Base-by-base conservation (phyloP, 108 stramenopile species). In the Halocafeteria seosinensis region DNA sequence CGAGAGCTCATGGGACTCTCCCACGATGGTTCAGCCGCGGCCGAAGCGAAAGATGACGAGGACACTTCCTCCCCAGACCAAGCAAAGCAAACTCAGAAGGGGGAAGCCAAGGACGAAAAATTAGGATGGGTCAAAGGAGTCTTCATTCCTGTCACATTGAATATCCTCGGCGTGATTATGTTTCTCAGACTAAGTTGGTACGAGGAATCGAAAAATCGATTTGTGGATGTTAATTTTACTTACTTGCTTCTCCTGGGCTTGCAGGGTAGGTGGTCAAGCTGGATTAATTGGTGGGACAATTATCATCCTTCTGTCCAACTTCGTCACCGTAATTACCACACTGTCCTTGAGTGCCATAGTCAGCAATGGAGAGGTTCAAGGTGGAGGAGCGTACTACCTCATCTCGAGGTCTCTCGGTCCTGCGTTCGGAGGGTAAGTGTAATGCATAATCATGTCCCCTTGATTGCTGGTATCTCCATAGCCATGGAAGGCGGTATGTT, bases 361-460 rank as follows among this genome's bases (percentile, higher is more conserved):
- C 1, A 86, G 85, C 17, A 88, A 88, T 57, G 87, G 87, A 12
- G 62, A 51, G 32, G 78, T 88, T 25, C 66, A 82, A 71, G 76
- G 65, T 27, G 85, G 87, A 8, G 87, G 87, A 5, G 84, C 85
- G n/a, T 88, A 88, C 76, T 86, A 80, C 69, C 74, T 88, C 31
- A 85, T 88, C 50, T 77, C 76, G 30, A 33, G 76, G 23, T 73
- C 76, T 33, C 70, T 88, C 21, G 87, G 87, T 5, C 76, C 77
- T 3, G 80, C 84, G 55, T 73, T 83, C 59, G 86, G 86, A 1
- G 82, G 81, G 21, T 72, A 85, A 1, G 55, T 87, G 24, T n/a
- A n/a, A n/a, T n/a, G n/a, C n/a, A n/a, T n/a, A n/a, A n/a, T n/a
- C n/a, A n/a, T n/a, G n/a, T n/a, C n/a, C n/a, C n/a, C n/a, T n/a